phyloP scores from a whole-genome alignment of 129 eudicot species.

The Saposhnikovia divaricata region DNA sequence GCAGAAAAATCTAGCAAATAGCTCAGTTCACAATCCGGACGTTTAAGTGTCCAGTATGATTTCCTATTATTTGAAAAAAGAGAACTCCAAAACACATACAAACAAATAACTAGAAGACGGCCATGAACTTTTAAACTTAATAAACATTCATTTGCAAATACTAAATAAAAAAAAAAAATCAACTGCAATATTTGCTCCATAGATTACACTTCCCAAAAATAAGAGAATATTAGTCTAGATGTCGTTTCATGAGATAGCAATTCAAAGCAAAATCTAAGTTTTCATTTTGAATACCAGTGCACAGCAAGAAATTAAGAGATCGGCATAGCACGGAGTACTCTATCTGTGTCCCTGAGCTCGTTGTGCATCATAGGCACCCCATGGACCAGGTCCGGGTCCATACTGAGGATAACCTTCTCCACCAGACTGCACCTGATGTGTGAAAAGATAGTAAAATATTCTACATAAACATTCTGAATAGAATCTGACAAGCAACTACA shows the following conservation, averaged over 20 bases:
- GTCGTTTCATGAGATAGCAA: conserved; percentile 28
- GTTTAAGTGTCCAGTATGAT: background rate
- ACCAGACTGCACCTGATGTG: conserved; percentile 53
- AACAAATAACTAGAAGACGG: background rate
- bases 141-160: conserved; percentile 12
- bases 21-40: background rate
- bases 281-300: conserved; percentile 37
- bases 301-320: conserved; percentile 19
- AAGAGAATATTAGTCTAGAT: conserved; percentile 19
- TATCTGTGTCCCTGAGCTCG: conserved; percentile 77
- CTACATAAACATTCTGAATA: background rate
- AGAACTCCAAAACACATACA: background rate
- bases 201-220: conserved; percentile 18
- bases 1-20: background rate
- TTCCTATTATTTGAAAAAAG: background rate
- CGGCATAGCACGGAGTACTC: conserved; percentile 27
- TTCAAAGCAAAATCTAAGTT: conserved; percentile 37
- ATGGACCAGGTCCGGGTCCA: conserved; percentile 79
- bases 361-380: conserved; percentile 77
- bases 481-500: background rate
- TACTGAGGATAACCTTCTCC: conserved; percentile 78
- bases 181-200: conserved; percentile 23
- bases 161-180: conserved; percentile 5
- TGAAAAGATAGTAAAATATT: conserved; percentile 8
- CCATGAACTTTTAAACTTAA: conserved; percentile 7